Conservation (phyloP, 2,329 filamentous ascomycete genomes). For the Bisporella sp. region DNA sequence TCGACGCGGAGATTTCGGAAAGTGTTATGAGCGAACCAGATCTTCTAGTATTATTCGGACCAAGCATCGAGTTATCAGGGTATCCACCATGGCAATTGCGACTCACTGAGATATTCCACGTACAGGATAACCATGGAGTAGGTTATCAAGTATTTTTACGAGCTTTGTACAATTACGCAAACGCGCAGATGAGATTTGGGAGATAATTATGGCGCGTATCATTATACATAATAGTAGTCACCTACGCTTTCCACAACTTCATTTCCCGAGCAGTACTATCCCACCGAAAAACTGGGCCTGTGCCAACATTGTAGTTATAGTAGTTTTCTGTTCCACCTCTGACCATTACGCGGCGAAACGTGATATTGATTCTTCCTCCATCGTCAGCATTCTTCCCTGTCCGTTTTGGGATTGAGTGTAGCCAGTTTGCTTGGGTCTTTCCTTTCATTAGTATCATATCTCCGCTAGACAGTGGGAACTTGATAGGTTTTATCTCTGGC, state of each 20-base stretch:
- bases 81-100: constrained; percentile 97
- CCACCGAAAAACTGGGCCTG: constrained; percentile 63
- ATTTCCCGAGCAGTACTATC: constrained; percentile 43
- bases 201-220: constrained; percentile 16
- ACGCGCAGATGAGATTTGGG: constrained; percentile 75
- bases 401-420: constrained; percentile 72
- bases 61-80: constrained; percentile 75
- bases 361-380: constrained; percentile 68
- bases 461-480: constrained; percentile 52
- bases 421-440: constrained; percentile 66
- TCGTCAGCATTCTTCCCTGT: constrained; percentile 56
- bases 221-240: background rate
- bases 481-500: constrained; percentile 36
- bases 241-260: constrained; percentile 20
- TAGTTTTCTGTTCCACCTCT: constrained; percentile 74
- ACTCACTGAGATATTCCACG: constrained; percentile 85
- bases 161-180: constrained; percentile 75
- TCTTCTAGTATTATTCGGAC: constrained; percentile 79
- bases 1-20: constrained; percentile 80
- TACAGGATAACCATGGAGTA: constrained; percentile 71
- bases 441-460: constrained; percentile 79
- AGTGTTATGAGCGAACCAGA: constrained; percentile 85
- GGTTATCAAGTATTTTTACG: constrained; percentile 91
- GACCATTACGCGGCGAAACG: constrained; percentile 64
- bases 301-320: constrained; percentile 76